phyloP scores from a whole-genome alignment of 108 stramenopile genomes.

The Chaetoceros tenuissimus region DNA sequence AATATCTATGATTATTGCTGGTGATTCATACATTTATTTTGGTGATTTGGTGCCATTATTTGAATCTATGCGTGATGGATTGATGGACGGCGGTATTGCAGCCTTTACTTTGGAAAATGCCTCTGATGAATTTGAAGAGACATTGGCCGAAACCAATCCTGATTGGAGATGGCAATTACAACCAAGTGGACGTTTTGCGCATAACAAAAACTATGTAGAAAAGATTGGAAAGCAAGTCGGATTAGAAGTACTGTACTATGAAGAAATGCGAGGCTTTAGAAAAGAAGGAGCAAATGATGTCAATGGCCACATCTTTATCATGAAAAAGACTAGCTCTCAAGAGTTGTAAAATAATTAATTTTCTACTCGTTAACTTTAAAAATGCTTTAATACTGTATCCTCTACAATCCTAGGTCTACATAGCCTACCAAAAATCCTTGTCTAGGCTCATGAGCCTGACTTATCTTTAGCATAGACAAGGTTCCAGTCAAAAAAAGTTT shows the following conservation, averaged over 20 bases:
- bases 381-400: background rate
- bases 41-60: slow-evolving; percentile 60
- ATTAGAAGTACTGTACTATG: slow-evolving; percentile 45
- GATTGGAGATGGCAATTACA: slow-evolving; percentile 75
- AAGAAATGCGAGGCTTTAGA: slow-evolving; percentile 48
- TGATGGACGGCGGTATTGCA: slow-evolving; percentile 36
- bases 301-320: slow-evolving; percentile 50
- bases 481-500: no score
- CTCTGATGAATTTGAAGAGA: slow-evolving; percentile 26
- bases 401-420: background rate
- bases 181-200: slow-evolving; percentile 60
- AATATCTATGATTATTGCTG: slow-evolving; percentile 55
- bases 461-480: background rate
- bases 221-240: slow-evolving; percentile 14
- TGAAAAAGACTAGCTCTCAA: slow-evolving; percentile 21
- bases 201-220: slow-evolving; percentile 48
- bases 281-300: slow-evolving; percentile 49
- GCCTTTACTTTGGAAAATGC: slow-evolving; percentile 72
- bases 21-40: slow-evolving; percentile 71
- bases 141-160: slow-evolving; percentile 43
- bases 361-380: background rate
- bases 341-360: background rate
- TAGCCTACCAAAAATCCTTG: background rate
- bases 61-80: slow-evolving; percentile 41
- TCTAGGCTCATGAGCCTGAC: background rate